Conservation (phyloP, 805 yeast genomes). For the Kodamaea neixiangensis region DNA sequence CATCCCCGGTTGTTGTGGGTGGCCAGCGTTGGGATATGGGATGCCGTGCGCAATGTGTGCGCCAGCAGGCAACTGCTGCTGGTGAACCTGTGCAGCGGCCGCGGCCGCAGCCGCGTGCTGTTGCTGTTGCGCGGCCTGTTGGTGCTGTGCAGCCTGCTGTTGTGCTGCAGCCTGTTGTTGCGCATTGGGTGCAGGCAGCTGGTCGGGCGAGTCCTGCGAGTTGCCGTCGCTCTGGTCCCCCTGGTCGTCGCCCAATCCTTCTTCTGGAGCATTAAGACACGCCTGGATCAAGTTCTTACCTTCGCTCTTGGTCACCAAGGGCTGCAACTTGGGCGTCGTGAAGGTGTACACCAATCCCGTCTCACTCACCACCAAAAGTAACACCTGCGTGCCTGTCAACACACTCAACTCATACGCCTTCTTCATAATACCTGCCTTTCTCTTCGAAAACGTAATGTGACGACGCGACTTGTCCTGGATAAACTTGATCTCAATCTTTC, state of each 20-base stretch:
- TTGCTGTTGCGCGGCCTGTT: constrained; percentile 19
- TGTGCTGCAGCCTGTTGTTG: constrained; percentile 11
- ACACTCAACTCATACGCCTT: constrained; percentile 98
- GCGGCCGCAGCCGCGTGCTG: constrained; percentile 23
- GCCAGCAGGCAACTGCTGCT: constrained; percentile 38
- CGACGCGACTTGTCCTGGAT: constrained; percentile 97
- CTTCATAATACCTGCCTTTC: constrained; percentile 99
- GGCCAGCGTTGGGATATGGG: constrained; percentile 46
- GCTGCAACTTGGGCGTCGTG: constrained; percentile 98
- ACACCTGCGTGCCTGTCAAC: constrained; percentile 95
- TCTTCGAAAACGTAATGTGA: constrained; percentile 95
- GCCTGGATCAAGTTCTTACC: constrained; percentile 97
- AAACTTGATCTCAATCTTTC: constrained; percentile 96
- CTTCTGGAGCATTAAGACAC: constrained; percentile 96
- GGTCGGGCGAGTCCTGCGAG: constrained; percentile 43
- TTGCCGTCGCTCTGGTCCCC: constrained; percentile 52
- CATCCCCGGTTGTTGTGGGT: constrained; percentile 35
- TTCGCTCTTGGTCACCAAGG: constrained; percentile 94
- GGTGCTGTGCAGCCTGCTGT: constrained; percentile 16
- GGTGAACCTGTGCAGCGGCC: constrained; percentile 31
- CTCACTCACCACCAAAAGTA: constrained; percentile 91
- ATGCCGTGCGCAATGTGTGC: constrained; percentile 46
- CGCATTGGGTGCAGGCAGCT: constrained; percentile 36
- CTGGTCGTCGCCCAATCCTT: constrained; percentile 66
- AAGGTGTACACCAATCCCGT: constrained; percentile 98